Conservation (phyloP, 1,284 basidiomycete genomes). For the Omphalotus olearius region DNA sequence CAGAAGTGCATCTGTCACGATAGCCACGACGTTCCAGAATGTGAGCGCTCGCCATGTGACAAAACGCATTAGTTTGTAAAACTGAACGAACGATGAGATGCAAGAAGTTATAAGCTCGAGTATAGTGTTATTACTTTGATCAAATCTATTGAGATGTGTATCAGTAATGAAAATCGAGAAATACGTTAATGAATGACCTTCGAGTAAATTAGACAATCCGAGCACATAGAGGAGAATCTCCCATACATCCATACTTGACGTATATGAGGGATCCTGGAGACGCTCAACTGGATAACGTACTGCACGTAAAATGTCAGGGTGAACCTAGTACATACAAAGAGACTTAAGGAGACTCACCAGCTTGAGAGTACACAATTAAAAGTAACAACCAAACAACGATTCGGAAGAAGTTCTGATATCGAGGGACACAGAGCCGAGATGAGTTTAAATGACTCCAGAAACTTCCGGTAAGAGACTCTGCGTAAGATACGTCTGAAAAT, state of each 20-base stretch:
- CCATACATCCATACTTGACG: conserved; percentile 61
- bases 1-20: conserved; percentile 71
- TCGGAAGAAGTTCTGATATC: conserved; percentile 76
- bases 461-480: conserved; percentile 42
- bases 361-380: conserved; percentile 82
- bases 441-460: conserved; percentile 77
- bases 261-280: conserved; percentile 39
- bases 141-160: conserved; percentile 41
- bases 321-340: conserved; percentile 16
- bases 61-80: conserved; percentile 61
- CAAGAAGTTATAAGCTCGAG: neutral
- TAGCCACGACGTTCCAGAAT: conserved; percentile 79
- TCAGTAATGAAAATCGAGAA: neutral
- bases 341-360: conserved; percentile 42
- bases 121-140: conserved; percentile 45
- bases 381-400: conserved; percentile 83
- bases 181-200: conserved; percentile 45
- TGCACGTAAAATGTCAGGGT: conserved; percentile 22
- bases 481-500: conserved; percentile 55
- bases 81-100: conserved; percentile 32
- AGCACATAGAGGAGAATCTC: conserved; percentile 77
- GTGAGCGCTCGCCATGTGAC: conserved; percentile 68
- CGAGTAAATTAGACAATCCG: conserved; percentile 70
- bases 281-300: conserved; percentile 72
- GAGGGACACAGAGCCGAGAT: conserved; percentile 80